Evolutionary conservation across 1,284 basidiomycete species (phyloP).

Genomic region (Schizophyllum amplum): DNA sequence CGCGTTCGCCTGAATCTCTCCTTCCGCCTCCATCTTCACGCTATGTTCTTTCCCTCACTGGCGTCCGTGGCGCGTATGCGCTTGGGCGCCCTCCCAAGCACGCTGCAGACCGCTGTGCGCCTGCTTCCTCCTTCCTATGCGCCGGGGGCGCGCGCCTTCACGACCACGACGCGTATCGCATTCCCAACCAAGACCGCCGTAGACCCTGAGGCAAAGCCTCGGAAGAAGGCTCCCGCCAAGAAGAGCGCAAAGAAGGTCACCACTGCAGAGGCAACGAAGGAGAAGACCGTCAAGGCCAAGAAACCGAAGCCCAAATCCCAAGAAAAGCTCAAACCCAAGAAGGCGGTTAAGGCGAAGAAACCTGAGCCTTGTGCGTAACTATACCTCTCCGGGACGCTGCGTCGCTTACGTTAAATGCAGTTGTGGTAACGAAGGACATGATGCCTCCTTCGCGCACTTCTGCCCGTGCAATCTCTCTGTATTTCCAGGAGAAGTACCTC

Average conservation of each 20-base stretch:
- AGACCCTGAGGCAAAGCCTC: neutral
- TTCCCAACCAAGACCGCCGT: neutral
- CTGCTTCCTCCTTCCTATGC: neutral
- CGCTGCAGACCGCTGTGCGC: neutral
- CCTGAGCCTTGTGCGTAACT: neutral
- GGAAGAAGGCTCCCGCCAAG: too few relatives aligned
- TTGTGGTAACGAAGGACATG: neutral
- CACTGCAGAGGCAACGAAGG: neutral
- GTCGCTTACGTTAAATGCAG: neutral
- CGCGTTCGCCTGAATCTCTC: neutral
- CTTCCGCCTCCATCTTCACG: neutral
- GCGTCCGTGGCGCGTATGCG: neutral
- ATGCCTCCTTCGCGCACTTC: neutral
- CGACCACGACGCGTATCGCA: constrained; percentile 1
- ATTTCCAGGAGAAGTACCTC: neutral
- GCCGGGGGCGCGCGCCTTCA: constrained; percentile 2
- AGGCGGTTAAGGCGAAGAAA: neutral
- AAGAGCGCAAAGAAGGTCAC: neutral
- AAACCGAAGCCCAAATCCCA: too few relatives aligned
- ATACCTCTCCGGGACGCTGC: neutral
- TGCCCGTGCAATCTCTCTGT: neutral
- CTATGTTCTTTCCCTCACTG: neutral
- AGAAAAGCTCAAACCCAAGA: constrained; percentile 4
- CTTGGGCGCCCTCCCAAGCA: neutral
- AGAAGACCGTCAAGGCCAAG: constrained; percentile 4